These are phyloP conservation scores for Hypoxylon sp. DNA, from an alignment of 2,329 filamentous ascomycete species.

Conservation along the genomic window DNA sequence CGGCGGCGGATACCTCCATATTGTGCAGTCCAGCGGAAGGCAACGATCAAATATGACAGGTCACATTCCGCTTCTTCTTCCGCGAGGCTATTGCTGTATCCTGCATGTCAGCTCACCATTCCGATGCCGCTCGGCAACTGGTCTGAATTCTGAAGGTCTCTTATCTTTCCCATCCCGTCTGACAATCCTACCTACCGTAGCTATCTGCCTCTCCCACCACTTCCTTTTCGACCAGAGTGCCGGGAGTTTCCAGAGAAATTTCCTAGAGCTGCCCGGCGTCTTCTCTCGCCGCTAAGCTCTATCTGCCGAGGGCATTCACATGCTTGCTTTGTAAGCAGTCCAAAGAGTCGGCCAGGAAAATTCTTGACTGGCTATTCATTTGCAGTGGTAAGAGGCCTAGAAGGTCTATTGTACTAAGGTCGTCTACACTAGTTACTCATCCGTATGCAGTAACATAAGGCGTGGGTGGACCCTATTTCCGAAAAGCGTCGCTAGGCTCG, in stretches of 20 bases:
- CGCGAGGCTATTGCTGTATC: conserved; percentile 3
- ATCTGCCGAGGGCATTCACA: neutral
- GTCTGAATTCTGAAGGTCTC: conserved; percentile 11
- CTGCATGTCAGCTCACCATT: conserved; percentile 34
- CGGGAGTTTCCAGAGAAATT: conserved; percentile 4
- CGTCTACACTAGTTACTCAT: conserved; percentile 24
- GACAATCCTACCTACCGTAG: conserved; percentile 5
- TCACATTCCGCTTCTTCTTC: conserved; percentile 20
- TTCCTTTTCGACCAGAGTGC: neutral
- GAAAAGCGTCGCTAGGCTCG: conserved; percentile 18
- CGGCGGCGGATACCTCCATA: neutral
- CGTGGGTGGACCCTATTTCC: conserved; percentile 12
- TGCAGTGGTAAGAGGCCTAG: neutral
- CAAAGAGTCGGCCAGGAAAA: neutral
- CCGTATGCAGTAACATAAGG: neutral
- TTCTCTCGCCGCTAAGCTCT: neutral
- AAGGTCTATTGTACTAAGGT: neutral
- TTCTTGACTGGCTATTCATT: conserved; percentile 1
- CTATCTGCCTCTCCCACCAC: neutral
- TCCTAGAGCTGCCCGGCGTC: neutral
- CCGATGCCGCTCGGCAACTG: conserved; percentile 41
- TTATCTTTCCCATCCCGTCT: conserved; percentile 1
- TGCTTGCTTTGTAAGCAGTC: neutral
- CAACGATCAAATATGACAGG: conserved; percentile 21
- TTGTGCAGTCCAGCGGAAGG: neutral